Base-by-base conservation (phyloP, 257 asterid genomes). In the Coffea eugenioides region DNA sequence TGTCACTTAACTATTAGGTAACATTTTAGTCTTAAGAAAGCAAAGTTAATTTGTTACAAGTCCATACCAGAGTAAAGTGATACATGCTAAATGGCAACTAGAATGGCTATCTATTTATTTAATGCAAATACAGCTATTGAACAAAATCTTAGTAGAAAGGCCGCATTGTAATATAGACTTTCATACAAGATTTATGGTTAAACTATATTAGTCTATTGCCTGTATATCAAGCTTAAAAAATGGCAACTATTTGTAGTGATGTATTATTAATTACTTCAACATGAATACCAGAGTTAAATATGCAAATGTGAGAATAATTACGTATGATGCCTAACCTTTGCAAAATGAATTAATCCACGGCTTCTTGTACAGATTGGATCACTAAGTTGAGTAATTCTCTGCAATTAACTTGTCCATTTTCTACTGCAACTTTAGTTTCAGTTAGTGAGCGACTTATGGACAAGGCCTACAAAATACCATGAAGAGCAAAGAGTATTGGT, bases 311-410 rank as follows among this genome's bases (percentile, higher is more conserved):
- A 49, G 41, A 59, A 76, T 5, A 10, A 31, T 51, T 15, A 69
- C 49, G 51, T 16, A 45, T 25, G 62, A 70, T 52, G 66, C 25
- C 89, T 90, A 77, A 89, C 98, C 97, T 95, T 94, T 31, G 93
- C 98, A 82, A 93, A 93, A 88, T 95, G 97, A 61, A 93, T 86
- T 76, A 77, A 87, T 81, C 99, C 99, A 82, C 97, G 34, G 97
- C 95, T 83, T 87, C 89, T 4, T 65, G 77, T 72, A 93, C 79
- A 65, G 89, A 79, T 25, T 48, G 84, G 64, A 87, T 69, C 51
- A 85, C 94, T 27, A 79, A 81, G 76, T 88, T 87, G 81, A 82
- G 87, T 90, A 95, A 80, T 57, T 84, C 96, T 43, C 82, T 54
- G 88, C 96, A 91, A 80, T 84, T 81, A 31, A 84, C 71, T 62